A percentile compares a stretch with the other conserved stretches of the same genome.
Conservation (phyloP, 805 yeast genomes). For the Yarrowia sp. region DNA sequence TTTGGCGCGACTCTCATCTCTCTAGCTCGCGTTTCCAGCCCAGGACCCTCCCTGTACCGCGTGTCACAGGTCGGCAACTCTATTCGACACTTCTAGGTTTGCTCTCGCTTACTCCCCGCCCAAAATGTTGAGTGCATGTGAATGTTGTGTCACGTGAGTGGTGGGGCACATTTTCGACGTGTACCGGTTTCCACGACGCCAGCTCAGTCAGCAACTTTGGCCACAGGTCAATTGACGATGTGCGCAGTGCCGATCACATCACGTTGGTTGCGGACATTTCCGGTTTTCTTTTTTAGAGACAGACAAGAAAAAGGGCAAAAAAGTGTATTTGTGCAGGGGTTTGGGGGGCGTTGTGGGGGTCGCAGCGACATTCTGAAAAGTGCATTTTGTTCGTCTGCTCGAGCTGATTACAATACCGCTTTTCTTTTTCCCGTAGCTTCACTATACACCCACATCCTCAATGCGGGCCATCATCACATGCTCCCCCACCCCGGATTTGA, state of each 20-base stretch:
- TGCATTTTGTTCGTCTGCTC: background rate
- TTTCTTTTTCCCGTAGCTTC: background rate
- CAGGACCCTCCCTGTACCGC: no score
- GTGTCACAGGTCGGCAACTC: no score
- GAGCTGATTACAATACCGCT: background rate
- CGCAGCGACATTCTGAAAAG: background rate
- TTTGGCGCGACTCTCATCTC: background rate
- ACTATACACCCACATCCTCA: background rate
- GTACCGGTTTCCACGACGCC: no score
- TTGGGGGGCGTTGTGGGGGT: background rate
- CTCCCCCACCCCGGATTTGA: conserved; percentile 22
- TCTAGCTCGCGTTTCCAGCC: background rate
- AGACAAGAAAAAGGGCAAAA: background rate
- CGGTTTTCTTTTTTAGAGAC: no score
- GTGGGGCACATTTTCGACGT: background rate
- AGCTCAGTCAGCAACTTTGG: no score
- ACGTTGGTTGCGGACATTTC: no score
- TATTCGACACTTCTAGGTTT: no score
- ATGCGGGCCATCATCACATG: background rate
- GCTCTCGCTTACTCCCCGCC: conserved; percentile 21
- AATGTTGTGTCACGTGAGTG: background rate
- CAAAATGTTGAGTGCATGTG: conserved; percentile 25
- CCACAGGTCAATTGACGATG: no score
- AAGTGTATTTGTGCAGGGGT: background rate
- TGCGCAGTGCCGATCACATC: no score